Conservation (phyloP, 306 rosid species). For the Pterocarpus macrocarpus region DNA sequence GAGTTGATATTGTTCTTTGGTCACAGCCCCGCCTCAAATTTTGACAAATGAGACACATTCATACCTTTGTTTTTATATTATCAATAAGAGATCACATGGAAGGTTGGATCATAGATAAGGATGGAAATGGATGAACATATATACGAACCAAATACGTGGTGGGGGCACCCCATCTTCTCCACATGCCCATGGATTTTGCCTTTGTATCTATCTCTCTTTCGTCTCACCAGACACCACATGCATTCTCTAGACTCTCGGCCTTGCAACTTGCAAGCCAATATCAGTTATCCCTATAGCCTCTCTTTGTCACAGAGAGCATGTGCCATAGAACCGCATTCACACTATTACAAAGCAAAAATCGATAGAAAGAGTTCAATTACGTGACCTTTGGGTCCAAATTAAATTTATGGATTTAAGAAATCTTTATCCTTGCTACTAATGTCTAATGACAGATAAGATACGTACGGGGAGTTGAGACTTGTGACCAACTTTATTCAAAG, state of each 20-base stretch:
- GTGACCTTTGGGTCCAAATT: neutral
- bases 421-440: neutral
- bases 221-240: constrained; percentile 49
- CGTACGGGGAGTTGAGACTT: no score
- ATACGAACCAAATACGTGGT: constrained; percentile 44
- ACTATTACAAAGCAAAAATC: constrained; percentile 28
- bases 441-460: no score
- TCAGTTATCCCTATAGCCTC: constrained; percentile 30
- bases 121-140: constrained; percentile 48
- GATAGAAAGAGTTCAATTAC: constrained; percentile 8
- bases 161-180: constrained; percentile 44
- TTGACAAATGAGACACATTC: constrained; percentile 37
- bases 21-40: constrained; percentile 12
- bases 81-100: constrained; percentile 47
- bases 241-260: constrained; percentile 25
- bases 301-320: constrained; percentile 50
- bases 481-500: constrained; percentile 39
- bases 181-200: constrained; percentile 44
- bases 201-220: constrained; percentile 30
- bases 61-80: neutral
- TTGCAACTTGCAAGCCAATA: constrained; percentile 27
- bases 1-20: constrained; percentile 11
- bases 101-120: constrained; percentile 45
- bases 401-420: neutral
- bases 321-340: constrained; percentile 39